Conservation (phyloP, 768 basidiomycete species). For the Tulasnella sp. region DNA sequence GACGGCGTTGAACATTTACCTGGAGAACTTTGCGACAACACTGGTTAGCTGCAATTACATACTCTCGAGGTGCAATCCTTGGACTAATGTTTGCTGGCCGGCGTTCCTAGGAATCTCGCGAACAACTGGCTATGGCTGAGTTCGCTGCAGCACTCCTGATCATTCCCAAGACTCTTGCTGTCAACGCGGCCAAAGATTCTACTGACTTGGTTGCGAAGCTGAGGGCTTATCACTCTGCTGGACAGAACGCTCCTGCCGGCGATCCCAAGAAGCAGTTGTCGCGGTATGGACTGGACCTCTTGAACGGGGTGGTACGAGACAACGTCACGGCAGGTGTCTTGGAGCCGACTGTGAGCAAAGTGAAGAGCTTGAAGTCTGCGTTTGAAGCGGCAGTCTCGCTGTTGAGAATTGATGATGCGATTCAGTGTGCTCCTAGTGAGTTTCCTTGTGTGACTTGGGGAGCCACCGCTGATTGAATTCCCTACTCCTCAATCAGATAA, state of each 20-base stretch:
- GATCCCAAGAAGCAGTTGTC: constrained; percentile 86
- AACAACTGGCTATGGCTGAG: constrained; percentile 98
- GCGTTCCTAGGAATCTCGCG: constrained; percentile 72
- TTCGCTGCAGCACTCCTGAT: constrained; percentile 86
- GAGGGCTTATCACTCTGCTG: constrained; percentile 92
- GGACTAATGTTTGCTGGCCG: background rate
- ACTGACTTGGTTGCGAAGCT: constrained; percentile 96
- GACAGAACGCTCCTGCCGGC: constrained; percentile 80
- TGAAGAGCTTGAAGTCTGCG: constrained; percentile 93
- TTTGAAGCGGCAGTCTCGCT: constrained; percentile 93
- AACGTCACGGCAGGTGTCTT: constrained; percentile 88
- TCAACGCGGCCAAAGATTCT: constrained; percentile 97
- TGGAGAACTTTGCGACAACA: constrained; percentile 98
- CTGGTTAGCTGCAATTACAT: constrained; percentile 50
- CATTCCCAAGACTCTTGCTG: constrained; percentile 93
- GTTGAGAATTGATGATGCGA: constrained; percentile 92
- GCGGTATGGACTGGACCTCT: constrained; percentile 88
- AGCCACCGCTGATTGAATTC: background rate
- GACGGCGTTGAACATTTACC: constrained; percentile 89
- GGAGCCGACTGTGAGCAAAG: constrained; percentile 95
- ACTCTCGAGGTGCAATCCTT: background rate
- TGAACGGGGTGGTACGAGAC: constrained; percentile 91
- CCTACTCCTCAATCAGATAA: constrained; percentile 6
- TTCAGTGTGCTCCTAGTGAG: constrained; percentile 79
- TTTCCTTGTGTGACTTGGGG: constrained; percentile 13